Percentiles rank a stretch among this genome's conserved stretches.
phyloP scores from a whole-genome alignment of 1,284 basidiomycete species.

The Ustilago bromivora region DNA sequence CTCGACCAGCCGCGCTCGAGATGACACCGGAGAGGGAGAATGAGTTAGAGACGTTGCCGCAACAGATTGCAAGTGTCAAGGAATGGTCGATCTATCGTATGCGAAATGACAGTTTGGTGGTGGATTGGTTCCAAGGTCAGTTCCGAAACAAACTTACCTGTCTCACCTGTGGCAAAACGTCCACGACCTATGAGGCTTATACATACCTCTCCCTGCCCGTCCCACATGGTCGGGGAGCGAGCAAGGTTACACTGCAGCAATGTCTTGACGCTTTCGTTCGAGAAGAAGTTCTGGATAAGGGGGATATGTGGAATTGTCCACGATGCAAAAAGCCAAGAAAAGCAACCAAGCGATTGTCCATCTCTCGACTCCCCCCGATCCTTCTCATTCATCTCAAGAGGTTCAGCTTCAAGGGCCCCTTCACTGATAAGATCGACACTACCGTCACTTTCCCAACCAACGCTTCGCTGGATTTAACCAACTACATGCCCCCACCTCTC shows the following conservation, averaged over 20 bases:
- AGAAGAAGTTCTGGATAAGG: constrained; percentile 90
- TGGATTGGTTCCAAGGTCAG: constrained; percentile 64
- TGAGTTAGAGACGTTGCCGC: constrained; percentile 78
- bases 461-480: constrained; percentile 83
- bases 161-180: constrained; percentile 75
- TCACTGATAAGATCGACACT: constrained; percentile 82
- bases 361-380: constrained; percentile 88
- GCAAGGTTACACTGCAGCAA: constrained; percentile 80
- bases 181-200: constrained; percentile 88
- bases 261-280: constrained; percentile 92
- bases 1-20: constrained; percentile 57
- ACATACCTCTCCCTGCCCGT: constrained; percentile 67
- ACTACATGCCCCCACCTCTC: constrained; percentile 81
- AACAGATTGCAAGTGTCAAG: constrained; percentile 73
- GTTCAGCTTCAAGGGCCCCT: constrained; percentile 90
- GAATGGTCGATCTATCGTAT: constrained; percentile 64
- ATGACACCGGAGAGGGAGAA: constrained; percentile 63
- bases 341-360: constrained; percentile 85
- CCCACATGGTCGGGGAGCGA: constrained; percentile 73
- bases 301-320: constrained; percentile 91
- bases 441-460: constrained; percentile 78
- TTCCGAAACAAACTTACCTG: constrained; percentile 68
- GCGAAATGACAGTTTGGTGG: constrained; percentile 63
- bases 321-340: constrained; percentile 86
- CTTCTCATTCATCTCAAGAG: constrained; percentile 96